Evolutionary conservation across 805 yeast species (phyloP).

Genomic region (Spathaspora boniae): DNA sequence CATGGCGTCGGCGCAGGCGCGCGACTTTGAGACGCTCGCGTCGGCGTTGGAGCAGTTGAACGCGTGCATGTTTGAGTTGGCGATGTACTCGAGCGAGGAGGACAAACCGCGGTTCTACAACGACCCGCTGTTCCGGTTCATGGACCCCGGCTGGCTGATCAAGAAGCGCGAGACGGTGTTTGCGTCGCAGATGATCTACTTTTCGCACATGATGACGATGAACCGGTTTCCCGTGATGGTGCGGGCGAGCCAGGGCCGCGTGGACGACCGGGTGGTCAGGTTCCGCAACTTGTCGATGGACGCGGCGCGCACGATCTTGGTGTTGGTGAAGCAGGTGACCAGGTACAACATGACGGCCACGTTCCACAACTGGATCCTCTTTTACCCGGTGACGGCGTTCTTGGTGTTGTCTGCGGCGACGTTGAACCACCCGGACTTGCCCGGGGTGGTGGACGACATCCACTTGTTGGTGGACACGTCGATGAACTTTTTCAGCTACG

Average conservation of each 20-base stretch:
- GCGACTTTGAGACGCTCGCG: slow-evolving; percentile 18
- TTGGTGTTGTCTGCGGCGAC: slow-evolving; percentile 26
- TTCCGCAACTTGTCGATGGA: slow-evolving; percentile 30
- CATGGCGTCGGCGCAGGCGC: slow-evolving; percentile 23
- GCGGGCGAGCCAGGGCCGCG: slow-evolving; percentile 9
- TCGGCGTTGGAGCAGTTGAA: slow-evolving; percentile 24
- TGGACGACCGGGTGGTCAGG: slow-evolving; percentile 15
- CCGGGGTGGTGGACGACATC: slow-evolving; percentile 26
- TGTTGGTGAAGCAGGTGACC: slow-evolving; percentile 20
- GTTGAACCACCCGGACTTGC: slow-evolving; percentile 26
- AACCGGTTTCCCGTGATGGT: slow-evolving; percentile 31
- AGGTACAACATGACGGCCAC: slow-evolving; percentile 18
- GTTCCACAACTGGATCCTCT: slow-evolving; percentile 29
- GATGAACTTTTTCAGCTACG: slow-evolving; percentile 7
- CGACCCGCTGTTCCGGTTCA: slow-evolving; percentile 28
- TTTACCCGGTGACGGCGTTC: slow-evolving; percentile 31
- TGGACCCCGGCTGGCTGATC: neutral
- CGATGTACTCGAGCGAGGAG: slow-evolving; percentile 14
- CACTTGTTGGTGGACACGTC: slow-evolving; percentile 24
- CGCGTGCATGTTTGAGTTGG: slow-evolving; percentile 24
- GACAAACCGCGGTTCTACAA: slow-evolving; percentile 29
- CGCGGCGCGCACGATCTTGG: slow-evolving; percentile 36
- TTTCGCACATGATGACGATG: slow-evolving; percentile 34
- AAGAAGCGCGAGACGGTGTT: slow-evolving; percentile 14
- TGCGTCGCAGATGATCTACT: slow-evolving; percentile 27